Base-by-base conservation (phyloP, 352 stramenopile genomes). In the Thraustochytrium striatum region DNA sequence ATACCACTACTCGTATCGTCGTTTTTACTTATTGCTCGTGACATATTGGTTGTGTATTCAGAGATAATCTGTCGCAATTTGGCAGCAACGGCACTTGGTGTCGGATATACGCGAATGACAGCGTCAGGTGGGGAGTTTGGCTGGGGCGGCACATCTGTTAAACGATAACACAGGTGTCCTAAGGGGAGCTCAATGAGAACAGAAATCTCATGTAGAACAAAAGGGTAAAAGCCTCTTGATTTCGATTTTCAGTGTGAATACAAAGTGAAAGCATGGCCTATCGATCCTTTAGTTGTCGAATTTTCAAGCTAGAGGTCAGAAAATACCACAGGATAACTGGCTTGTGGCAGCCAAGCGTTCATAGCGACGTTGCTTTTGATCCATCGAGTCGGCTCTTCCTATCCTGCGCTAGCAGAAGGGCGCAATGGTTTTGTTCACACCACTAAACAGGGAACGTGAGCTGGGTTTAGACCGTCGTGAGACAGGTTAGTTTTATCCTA, bases 221-320 rank as follows among this genome's bases (percentile, higher is more conserved):
- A 91, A 91, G 87, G 86, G 86, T 89, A 90, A 92, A 91, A 86
- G 87, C 90, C 82, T 88, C 87, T 93, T 93, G 87, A 92, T 92
- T 91, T 89, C 90, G 87, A 91, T 91, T 88, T 88, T 86, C 85
- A 89, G 88, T 83, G 88, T 91, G 90, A 91, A 88, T 86, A 90
- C 89, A 92, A 87, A 83, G 85, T 86, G 87, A 92, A 92, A 92
- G 83, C 86, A 84, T 90, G 87, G 87, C 88, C 88, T 92, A 91
- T 91, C 87, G 88, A 91, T 92, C 88, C 87, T 91, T 91, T 90
- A 87, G 87, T 84, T 86, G 85, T 91, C 91, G 69, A 86, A 90
- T 89, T 89, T 90, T 91, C 47, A 87, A 87, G 85, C 85, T 83
- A 87, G 86, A 89, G 85, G 86, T 89, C 86, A 90, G 89, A 90